Evolutionary conservation across 345 rosid species (phyloP).

Genomic region (Anastatica hierochuntica): DNA sequence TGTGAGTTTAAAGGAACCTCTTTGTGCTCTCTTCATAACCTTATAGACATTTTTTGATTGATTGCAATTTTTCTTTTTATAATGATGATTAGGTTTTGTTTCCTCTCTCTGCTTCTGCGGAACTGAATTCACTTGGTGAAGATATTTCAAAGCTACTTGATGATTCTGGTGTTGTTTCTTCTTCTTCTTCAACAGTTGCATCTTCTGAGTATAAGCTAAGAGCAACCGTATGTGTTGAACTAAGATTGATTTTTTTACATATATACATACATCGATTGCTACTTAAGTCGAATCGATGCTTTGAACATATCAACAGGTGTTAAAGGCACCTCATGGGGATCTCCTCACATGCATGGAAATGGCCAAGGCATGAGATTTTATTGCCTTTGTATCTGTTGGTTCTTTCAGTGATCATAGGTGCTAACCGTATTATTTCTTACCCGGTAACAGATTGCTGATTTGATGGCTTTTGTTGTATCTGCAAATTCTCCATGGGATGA

Average conservation of each 20-base stretch:
- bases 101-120: conserved; percentile 59
- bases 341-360: conserved; percentile 74
- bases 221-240: conserved; percentile 43
- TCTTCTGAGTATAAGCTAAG: conserved; percentile 67
- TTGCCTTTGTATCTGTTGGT: neutral
- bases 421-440: neutral
- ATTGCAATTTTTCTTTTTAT: neutral
- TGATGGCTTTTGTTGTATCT: conserved; percentile 88
- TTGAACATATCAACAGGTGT: conserved; percentile 32
- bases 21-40: too few relatives aligned
- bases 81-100: conserved; percentile 55
- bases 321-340: conserved; percentile 86
- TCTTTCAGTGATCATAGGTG: neutral
- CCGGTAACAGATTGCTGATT: conserved; percentile 71
- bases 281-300: neutral
- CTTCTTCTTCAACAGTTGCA: conserved; percentile 41
- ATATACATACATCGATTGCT: too few relatives aligned
- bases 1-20: conserved; percentile 56
- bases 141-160: conserved; percentile 45
- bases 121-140: conserved; percentile 46
- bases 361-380: conserved; percentile 55
- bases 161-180: conserved; percentile 25
- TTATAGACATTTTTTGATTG: too few relatives aligned
- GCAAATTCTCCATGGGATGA: conserved; percentile 64
- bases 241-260: too few relatives aligned